Conservation (phyloP, 495 filamentous ascomycete genomes). For the Xylona heveae region DNA sequence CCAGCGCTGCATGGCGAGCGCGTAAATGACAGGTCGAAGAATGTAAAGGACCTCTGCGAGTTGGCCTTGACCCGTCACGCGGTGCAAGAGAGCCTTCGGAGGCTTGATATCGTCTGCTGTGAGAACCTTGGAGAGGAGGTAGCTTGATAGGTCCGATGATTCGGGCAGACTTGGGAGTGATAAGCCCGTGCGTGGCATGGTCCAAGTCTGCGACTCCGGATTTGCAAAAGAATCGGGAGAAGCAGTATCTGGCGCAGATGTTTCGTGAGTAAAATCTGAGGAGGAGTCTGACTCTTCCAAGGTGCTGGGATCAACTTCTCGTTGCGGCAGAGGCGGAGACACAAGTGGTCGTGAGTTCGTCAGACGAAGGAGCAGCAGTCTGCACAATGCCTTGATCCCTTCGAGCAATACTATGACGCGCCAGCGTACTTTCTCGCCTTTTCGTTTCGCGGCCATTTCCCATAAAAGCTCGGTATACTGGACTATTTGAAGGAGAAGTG, state of each 20-base stretch:
- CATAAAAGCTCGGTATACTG: conserved; percentile 80
- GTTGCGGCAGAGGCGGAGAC: conserved; percentile 65
- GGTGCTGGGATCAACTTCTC: conserved; percentile 45
- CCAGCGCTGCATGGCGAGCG: conserved; percentile 57
- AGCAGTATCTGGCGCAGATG: neutral
- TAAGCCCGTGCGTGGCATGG: conserved; percentile 86
- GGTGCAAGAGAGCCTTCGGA: conserved; percentile 59
- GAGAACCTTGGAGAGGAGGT: conserved; percentile 75
- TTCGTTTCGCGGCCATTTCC: conserved; percentile 72
- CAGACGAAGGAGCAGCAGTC: conserved; percentile 59
- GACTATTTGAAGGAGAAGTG: conserved; percentile 65
- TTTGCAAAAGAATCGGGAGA: conserved; percentile 17
- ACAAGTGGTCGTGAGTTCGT: conserved; percentile 73
- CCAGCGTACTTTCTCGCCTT: conserved; percentile 70
- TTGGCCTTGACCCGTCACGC: conserved; percentile 43
- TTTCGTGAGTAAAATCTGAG: neutral
- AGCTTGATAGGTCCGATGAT: conserved; percentile 57
- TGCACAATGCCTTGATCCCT: conserved; percentile 67
- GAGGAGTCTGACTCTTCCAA: conserved; percentile 28
- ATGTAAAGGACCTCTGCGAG: conserved; percentile 81
- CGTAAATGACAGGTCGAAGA: conserved; percentile 72
- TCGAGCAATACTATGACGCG: conserved; percentile 76
- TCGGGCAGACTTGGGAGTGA: conserved; percentile 63
- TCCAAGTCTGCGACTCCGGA: conserved; percentile 40
- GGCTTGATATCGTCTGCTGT: conserved; percentile 94